phyloP scores from a whole-genome alignment of 805 yeast genomes.

The Komagataella ulmi region DNA sequence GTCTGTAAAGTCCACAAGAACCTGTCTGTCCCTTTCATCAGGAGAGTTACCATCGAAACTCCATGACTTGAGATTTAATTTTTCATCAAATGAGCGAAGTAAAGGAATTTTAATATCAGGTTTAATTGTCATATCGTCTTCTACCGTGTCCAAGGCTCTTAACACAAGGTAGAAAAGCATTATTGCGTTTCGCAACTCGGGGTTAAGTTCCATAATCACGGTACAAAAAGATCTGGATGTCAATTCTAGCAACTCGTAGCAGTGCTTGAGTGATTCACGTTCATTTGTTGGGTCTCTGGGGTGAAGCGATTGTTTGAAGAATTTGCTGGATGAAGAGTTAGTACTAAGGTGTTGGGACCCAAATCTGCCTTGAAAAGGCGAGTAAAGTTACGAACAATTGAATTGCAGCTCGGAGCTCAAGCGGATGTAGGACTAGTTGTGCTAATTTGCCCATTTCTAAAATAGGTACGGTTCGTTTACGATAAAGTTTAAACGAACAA shows the following conservation, averaged over 20 bases:
- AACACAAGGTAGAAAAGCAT: slow-evolving; percentile 77
- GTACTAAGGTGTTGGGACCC: neutral
- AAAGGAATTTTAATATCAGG: slow-evolving; percentile 62
- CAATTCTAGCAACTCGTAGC: slow-evolving; percentile 49
- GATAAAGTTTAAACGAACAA: neutral
- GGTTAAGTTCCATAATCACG: slow-evolving; percentile 82
- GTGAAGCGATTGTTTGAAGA: slow-evolving; percentile 38
- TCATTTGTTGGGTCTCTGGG: slow-evolving; percentile 30
- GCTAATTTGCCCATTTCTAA: slow-evolving; percentile 43
- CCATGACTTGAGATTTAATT: slow-evolving; percentile 61
- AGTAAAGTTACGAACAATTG: slow-evolving; percentile 30
- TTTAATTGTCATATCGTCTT: slow-evolving; percentile 86
- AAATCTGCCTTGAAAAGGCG: neutral
- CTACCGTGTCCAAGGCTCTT: slow-evolving; percentile 90
- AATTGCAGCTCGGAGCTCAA: slow-evolving; percentile 55
- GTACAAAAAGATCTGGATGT: slow-evolving; percentile 93
- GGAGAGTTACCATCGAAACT: slow-evolving; percentile 65
- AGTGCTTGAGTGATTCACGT: slow-evolving; percentile 35
- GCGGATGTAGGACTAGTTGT: slow-evolving; percentile 55
- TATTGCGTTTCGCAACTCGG: slow-evolving; percentile 71
- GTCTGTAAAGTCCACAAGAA: slow-evolving; percentile 64
- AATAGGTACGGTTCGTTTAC: neutral
- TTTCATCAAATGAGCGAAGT: slow-evolving; percentile 52
- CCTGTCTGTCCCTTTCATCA: slow-evolving; percentile 70
- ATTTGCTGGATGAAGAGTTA: slow-evolving; percentile 15